Conservation (phyloP, 1,284 basidiomycete genomes). For the Melampsora larici-populina region DNA sequence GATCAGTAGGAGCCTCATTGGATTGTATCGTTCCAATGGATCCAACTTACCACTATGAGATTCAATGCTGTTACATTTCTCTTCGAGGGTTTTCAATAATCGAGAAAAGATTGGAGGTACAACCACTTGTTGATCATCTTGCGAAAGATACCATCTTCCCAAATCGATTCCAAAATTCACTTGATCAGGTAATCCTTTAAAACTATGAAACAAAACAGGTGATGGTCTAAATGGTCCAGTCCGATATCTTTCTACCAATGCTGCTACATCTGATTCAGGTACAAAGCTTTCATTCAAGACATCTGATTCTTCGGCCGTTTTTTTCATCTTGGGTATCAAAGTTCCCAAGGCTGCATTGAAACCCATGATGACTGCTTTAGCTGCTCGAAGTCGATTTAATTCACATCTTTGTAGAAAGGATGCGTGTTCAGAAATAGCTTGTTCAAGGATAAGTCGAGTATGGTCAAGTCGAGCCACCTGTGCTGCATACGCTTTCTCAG, state of each 20-base stretch:
- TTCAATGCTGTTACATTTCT: conserved; percentile 4
- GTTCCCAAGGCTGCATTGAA: conserved; percentile 37
- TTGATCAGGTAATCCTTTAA: background rate
- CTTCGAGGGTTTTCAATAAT: conserved; percentile 10
- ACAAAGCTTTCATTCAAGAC: conserved; percentile 35
- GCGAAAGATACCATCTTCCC: conserved; percentile 28
- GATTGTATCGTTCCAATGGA: too few relatives aligned
- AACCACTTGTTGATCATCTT: conserved; percentile 11
- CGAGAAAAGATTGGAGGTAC: conserved; percentile 17
- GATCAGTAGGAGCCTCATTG: too few relatives aligned
- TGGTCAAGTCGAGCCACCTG: conserved; percentile 18
- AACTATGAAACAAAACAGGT: conserved; percentile 27
- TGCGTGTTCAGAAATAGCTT: conserved; percentile 21
- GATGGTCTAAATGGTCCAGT: conserved; percentile 36
- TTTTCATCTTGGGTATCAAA: conserved; percentile 26
- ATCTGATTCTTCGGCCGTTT: conserved; percentile 9
- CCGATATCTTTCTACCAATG: conserved; percentile 24
- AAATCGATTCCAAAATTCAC: conserved; percentile 41
- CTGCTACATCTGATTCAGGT: conserved; percentile 25
- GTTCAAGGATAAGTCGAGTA: conserved; percentile 27
- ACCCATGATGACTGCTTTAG: conserved; percentile 42
- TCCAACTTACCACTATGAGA: conserved; percentile 30
- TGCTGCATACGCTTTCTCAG: conserved; percentile 29
- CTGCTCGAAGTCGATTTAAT: conserved; percentile 30
- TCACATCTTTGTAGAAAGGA: conserved; percentile 35